Evolutionary conservation across 2,329 filamentous ascomycete genomes (phyloP).

Genomic region (Seiridium unicorne): DNA sequence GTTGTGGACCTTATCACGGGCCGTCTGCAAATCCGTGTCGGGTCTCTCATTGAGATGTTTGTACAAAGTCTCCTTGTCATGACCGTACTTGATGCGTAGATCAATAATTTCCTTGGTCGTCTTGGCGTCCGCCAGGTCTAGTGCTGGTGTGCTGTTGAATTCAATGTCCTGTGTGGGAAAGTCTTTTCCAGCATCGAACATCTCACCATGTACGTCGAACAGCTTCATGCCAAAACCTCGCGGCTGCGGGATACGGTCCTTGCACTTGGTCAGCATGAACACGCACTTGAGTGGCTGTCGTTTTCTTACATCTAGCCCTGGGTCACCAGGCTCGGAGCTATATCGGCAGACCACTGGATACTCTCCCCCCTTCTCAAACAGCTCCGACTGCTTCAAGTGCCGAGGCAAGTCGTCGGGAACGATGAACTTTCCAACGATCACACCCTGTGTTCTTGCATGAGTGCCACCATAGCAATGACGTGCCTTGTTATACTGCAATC

Average conservation of each 20-base stretch:
- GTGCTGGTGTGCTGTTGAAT: slow-evolving; percentile 45
- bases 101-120: slow-evolving; percentile 42
- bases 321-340: slow-evolving; percentile 16
- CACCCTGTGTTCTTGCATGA: slow-evolving; percentile 44
- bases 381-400: slow-evolving; percentile 40
- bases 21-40: slow-evolving; percentile 30
- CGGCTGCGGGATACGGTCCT: slow-evolving; percentile 38
- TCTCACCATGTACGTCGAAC: slow-evolving; percentile 43
- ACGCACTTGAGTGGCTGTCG: not conserved
- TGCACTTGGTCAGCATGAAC: not conserved
- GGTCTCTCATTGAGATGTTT: slow-evolving; percentile 34
- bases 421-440: slow-evolving; percentile 45
- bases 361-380: slow-evolving; percentile 25
- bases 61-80: slow-evolving; percentile 35
- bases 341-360: slow-evolving; percentile 10
- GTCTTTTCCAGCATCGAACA: slow-evolving; percentile 34
- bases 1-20: slow-evolving; percentile 35
- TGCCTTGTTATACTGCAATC: slow-evolving; percentile 11
- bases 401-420: slow-evolving; percentile 37
- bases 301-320: slow-evolving; percentile 29
- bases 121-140: slow-evolving; percentile 39
- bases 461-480: slow-evolving; percentile 27
- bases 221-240: slow-evolving; percentile 48
- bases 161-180: slow-evolving; percentile 38
- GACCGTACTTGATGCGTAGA: slow-evolving; percentile 35